Evolutionary conservation across 345 rosid genomes (phyloP).

Genomic region (Moricandia arvensis): DNA sequence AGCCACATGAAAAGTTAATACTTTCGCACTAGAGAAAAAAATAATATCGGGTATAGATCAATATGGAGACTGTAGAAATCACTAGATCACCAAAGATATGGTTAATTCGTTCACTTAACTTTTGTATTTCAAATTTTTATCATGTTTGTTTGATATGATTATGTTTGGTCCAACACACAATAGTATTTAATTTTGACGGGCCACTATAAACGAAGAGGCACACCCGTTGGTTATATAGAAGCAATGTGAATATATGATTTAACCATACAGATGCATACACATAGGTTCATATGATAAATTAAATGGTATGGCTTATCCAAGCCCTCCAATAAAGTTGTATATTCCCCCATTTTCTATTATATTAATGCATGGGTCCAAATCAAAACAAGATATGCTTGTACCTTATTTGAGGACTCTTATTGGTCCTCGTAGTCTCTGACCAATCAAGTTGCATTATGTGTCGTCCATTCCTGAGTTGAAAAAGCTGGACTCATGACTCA

Average conservation of each 20-base stretch:
- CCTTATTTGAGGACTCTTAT: slow-evolving; percentile 19
- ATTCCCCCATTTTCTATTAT: background rate
- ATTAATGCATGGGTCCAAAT: slow-evolving; percentile 13
- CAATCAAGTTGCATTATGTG: slow-evolving; percentile 29
- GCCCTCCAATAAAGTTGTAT: slow-evolving; percentile 15
- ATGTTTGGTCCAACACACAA: slow-evolving; percentile 13
- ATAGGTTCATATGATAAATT: slow-evolving; percentile 1
- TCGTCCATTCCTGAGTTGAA: slow-evolving; percentile 26
- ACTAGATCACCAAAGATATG: too few relatives aligned
- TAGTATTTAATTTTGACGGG: slow-evolving; percentile 13
- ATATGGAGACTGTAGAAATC: too few relatives aligned
- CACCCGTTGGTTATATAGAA: slow-evolving; percentile 15
- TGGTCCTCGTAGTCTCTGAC: slow-evolving; percentile 24
- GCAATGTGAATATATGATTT: too few relatives aligned
- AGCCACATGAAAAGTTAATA: too few relatives aligned
- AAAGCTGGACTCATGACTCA: slow-evolving; percentile 37
- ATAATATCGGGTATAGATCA: too few relatives aligned
- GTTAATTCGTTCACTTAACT: background rate
- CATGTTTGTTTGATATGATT: background rate
- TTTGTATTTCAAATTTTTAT: background rate
- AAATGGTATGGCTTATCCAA: slow-evolving; percentile 10
- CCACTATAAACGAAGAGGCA: slow-evolving; percentile 14
- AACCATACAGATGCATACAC: slow-evolving; percentile 17
- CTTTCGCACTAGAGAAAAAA: too few relatives aligned
- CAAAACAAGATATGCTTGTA: slow-evolving; percentile 23